phyloP scores from a whole-genome alignment of 306 rosid species.

The Ormosia semicastrata region DNA sequence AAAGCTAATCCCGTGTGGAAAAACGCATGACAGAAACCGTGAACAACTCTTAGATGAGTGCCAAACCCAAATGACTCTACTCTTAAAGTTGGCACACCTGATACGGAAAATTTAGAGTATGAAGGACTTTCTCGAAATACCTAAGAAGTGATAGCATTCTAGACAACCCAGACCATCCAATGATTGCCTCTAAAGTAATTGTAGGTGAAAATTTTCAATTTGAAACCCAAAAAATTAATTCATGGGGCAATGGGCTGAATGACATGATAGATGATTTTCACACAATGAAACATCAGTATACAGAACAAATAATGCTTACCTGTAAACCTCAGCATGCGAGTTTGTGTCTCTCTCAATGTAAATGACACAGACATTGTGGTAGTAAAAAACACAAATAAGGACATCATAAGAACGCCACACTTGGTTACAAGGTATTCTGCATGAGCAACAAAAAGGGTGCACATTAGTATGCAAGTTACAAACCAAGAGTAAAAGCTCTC shows the following conservation, averaged over 20 bases:
- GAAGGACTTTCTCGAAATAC: background rate
- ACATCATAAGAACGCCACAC: slow-evolving; percentile 99
- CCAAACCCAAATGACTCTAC: slow-evolving; percentile 14
- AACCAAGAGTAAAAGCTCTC: background rate
- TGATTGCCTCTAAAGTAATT: background rate
- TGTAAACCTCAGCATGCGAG: slow-evolving; percentile 98
- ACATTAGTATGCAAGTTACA: background rate
- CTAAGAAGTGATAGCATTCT: background rate
- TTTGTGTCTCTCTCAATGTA: slow-evolving; percentile 96
- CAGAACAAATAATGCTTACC: slow-evolving; percentile 47
- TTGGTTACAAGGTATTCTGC: slow-evolving; percentile 95
- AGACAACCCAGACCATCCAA: background rate
- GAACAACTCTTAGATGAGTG: slow-evolving; percentile 1
- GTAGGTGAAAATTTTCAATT: background rate
- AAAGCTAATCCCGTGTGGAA: slow-evolving; percentile 21
- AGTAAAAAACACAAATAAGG: slow-evolving; percentile 92
- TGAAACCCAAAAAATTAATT: slow-evolving; percentile 5
- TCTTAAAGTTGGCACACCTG: slow-evolving; percentile 3
- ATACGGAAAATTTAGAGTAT: slow-evolving; percentile 15
- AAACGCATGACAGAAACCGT: slow-evolving; percentile 15
- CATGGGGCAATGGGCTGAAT: slow-evolving; percentile 7
- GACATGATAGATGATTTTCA: background rate
- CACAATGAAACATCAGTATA: background rate
- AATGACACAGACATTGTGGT: slow-evolving; percentile 98
- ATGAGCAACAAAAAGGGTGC: background rate